Evolutionary conservation across 106 monocot genomes (phyloP).

Genomic region (Dendrobium nobile): DNA sequence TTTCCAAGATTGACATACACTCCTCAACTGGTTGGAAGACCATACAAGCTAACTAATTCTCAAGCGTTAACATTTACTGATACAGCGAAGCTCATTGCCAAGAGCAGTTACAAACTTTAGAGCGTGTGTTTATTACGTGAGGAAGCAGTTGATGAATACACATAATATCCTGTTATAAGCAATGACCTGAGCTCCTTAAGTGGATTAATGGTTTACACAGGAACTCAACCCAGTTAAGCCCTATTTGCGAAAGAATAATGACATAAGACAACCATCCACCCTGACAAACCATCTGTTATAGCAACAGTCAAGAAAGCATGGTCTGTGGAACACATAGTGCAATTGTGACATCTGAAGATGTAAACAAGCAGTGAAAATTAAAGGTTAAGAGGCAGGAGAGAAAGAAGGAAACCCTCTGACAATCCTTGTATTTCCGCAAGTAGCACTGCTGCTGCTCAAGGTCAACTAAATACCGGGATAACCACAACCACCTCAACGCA

Average conservation of each 20-base stretch:
- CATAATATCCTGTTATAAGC: conserved; percentile 1
- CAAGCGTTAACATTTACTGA: conserved; percentile 20
- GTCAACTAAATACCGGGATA: not conserved
- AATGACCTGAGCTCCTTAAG: conserved; percentile 6
- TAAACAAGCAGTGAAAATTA: conserved; percentile 11
- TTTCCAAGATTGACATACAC: conserved; percentile 1
- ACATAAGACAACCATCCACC: not conserved
- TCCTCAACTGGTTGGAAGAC: conserved; percentile 13
- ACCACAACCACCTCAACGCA: not conserved
- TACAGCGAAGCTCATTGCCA: conserved; percentile 20
- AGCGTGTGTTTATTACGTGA: conserved; percentile 4
- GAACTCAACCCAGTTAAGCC: not conserved
- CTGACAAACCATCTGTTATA: conserved; percentile 4
- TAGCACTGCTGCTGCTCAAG: not conserved
- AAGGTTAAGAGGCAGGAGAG: conserved; percentile 9
- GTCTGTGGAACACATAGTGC: conserved; percentile 5
- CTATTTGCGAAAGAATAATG: not conserved
- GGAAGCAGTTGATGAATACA: conserved; percentile 13
- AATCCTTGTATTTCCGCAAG: conserved; percentile 3
- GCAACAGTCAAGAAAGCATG: conserved; percentile 9
- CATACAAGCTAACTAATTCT: conserved; percentile 5
- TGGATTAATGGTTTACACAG: not conserved
- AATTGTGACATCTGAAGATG: conserved; percentile 11
- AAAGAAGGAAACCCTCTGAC: conserved; percentile 12
- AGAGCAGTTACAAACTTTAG: conserved; percentile 15